Base-by-base conservation (phyloP, 148 eudicot genomes). In the Rhododendron ferrugineum region DNA sequence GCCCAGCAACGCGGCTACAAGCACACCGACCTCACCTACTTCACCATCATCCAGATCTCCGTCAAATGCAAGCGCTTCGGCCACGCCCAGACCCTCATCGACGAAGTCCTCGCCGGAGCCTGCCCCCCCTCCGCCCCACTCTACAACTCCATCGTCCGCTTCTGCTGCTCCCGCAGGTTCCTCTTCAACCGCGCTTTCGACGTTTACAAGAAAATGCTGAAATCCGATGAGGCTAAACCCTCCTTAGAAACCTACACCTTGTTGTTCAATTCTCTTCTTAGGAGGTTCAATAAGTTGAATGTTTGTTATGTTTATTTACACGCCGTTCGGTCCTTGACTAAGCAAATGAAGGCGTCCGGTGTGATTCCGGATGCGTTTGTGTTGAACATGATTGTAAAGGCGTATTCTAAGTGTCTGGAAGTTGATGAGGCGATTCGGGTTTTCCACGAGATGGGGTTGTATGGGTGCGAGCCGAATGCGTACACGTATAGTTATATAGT, bases 391-490 rank as follows among this genome's bases (percentile, higher is more conserved):
- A 90, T 97, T 14, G 92, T 97, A 16, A 95, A 93, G 86, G 98
- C 99, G 3, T 92, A 92, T 84, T 88, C 94, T 0, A 95, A 90
- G 85, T 93, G 99, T 83, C 90, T 91, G 64, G 90, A 91, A 47
- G 82, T 95, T 20, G 99, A 97, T 62, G 95, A 92, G 74, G 98
- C 96, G 5, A 80, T 95, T 66, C 79, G 94, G 88, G 93, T 95
- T 64, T 95, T 97, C 79, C 88, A 89, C 0, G 99, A 95, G 81
- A 97, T 97, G 98, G 98, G 98, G 13, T 89, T 95, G 88, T 97
- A 95, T 83, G 94, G 93, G 0, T 93, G 96, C 46, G 98, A 94
- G 83, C 96, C 99, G 0, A 95, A 94, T 92, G 85, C 68, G 28
- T 95, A 88, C 86, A 94, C 90, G 3, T 97, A 91, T 86, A 90